These are phyloP conservation scores for Mariannaea sp. DNA, from an alignment of 2,329 filamentous ascomycete genomes.

Conservation along the genomic window DNA sequence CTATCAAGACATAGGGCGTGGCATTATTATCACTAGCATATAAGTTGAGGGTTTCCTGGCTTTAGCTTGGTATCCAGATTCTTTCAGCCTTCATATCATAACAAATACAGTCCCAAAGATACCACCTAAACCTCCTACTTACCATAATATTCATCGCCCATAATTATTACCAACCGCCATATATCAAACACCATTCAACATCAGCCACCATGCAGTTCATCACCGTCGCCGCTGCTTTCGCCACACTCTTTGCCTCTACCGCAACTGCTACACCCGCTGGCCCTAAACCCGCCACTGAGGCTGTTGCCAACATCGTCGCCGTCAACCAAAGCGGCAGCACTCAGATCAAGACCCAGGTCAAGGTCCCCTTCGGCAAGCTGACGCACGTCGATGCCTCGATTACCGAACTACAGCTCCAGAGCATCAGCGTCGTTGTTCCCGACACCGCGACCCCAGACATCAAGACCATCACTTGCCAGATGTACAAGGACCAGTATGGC, in stretches of 20 bases:
- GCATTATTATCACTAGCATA: background rate
- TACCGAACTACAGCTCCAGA: constrained; percentile 13
- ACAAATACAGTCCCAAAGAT: no score
- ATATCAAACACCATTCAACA: background rate
- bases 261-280: constrained; percentile 6
- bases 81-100: background rate
- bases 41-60: background rate
- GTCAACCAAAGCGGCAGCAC: constrained; percentile 4
- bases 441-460: constrained; percentile 2
- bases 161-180: background rate
- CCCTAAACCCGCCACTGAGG: background rate
- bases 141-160: no score
- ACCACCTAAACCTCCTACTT: no score
- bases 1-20: no score
- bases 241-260: constrained; percentile 7
- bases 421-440: constrained; percentile 14
- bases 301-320: constrained; percentile 13
- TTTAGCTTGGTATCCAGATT: background rate
- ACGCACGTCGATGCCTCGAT: constrained; percentile 12
- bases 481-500: constrained; percentile 29
- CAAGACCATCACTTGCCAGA: constrained; percentile 25
- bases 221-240: constrained; percentile 5
- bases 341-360: background rate
- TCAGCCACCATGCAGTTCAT: constrained; percentile 15
- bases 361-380: constrained; percentile 15